phyloP scores from a whole-genome alignment of 2,329 filamentous ascomycete genomes.

The Pseudogymnoascus sp. region DNA sequence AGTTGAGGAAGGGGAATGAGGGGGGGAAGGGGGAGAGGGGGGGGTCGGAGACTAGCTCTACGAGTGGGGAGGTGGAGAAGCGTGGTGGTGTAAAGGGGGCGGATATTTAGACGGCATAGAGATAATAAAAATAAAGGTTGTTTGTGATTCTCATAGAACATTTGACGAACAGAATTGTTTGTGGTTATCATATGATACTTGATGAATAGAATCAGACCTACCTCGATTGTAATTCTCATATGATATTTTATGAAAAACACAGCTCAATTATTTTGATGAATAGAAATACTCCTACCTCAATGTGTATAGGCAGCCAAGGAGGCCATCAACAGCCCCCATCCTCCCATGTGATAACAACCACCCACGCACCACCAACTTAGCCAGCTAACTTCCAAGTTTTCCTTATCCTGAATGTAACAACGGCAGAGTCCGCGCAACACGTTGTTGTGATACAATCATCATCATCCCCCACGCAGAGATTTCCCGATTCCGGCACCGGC shows the following conservation, averaged over 20 bases:
- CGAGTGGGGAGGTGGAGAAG: not conserved
- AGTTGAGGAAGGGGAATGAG: not conserved
- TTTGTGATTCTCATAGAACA: not conserved
- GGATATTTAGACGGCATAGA: not conserved
- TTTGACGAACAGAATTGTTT: not conserved
- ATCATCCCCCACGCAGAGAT: not conserved
- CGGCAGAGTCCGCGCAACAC: not conserved
- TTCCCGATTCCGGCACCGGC: not conserved
- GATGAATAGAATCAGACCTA: not conserved
- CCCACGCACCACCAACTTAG: not conserved
- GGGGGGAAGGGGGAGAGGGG: not conserved
- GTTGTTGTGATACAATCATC: not conserved
- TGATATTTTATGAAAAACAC: too few relatives aligned
- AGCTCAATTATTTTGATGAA: too few relatives aligned
- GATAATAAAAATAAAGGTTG: not conserved
- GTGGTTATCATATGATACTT: not conserved
- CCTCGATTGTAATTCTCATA: too few relatives aligned
- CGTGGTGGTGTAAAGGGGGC: not conserved
- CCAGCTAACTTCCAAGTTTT: constrained; percentile 4
- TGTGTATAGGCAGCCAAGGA: not conserved
- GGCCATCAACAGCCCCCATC: not conserved
- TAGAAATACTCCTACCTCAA: not conserved
- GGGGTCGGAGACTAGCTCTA: not conserved
- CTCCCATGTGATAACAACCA: not conserved
- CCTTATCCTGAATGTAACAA: too few relatives aligned